Conservation (phyloP, 2,329 filamentous ascomycete species). For the Diaporthe sp. region DNA sequence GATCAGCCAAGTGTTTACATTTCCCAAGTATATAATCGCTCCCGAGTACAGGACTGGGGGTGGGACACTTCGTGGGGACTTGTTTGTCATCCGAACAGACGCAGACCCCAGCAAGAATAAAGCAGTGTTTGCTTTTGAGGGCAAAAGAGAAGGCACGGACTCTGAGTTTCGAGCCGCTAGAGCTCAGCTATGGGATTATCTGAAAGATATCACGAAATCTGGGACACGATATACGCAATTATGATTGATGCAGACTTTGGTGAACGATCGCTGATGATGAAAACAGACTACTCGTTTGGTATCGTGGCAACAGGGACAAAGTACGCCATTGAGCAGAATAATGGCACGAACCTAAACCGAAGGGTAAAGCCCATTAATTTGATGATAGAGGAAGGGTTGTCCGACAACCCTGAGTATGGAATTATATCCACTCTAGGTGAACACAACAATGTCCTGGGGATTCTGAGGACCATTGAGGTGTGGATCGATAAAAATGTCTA, state of each 20-base stretch:
- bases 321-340: not conserved
- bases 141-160: not conserved
- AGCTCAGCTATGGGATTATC: not conserved
- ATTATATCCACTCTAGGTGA: not conserved
- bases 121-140: not conserved
- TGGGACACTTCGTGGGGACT: not conserved
- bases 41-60: not conserved
- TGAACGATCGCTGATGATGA: not conserved
- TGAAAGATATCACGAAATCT: not conserved
- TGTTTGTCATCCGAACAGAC: not conserved
- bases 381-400: not conserved
- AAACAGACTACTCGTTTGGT: not conserved
- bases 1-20: not conserved
- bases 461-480: not conserved
- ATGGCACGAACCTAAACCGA: not conserved
- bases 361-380: not conserved
- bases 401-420: not conserved
- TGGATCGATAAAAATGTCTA: not conserved
- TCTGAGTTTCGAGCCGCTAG: not conserved
- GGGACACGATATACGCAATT: not conserved
- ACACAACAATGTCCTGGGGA: not conserved
- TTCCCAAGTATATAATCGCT: not conserved
- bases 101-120: not conserved
- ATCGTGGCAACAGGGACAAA: not conserved
- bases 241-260: not conserved